These are phyloP conservation scores for Aureobasidium sp. DNA, from an alignment of 2,329 filamentous ascomycete species.

Conservation along the genomic window DNA sequence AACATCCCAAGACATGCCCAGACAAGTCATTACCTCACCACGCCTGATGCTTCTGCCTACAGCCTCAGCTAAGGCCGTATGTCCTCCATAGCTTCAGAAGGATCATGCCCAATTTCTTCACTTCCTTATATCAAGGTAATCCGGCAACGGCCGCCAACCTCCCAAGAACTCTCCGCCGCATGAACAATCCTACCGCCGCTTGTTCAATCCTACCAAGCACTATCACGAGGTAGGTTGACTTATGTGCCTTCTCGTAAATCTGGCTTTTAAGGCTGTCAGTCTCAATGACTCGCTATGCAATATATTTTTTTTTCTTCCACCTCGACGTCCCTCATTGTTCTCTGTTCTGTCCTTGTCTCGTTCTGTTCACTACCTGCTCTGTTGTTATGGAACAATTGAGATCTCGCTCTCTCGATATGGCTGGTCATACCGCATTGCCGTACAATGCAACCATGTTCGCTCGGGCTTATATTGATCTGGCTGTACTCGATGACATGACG, in stretches of 20 bases:
- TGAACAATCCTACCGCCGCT: neutral
- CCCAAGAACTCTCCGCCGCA: neutral
- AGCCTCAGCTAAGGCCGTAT: neutral
- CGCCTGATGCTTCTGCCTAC: neutral
- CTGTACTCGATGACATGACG: conserved; percentile 20
- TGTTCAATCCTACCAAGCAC: neutral
- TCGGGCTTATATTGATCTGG: neutral
- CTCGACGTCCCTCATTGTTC: neutral
- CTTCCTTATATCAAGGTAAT: neutral
- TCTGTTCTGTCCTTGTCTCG: neutral
- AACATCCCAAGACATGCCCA: neutral
- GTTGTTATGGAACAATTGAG: neutral
- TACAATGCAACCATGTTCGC: neutral
- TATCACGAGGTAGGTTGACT: neutral
- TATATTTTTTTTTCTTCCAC: neutral
- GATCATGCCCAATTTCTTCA: neutral
- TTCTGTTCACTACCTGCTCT: neutral
- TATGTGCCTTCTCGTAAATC: neutral
- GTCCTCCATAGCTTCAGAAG: neutral
- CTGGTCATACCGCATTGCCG: neutral
- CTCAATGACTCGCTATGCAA: neutral
- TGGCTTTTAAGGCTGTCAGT: neutral
- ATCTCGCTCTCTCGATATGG: neutral
- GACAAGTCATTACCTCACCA: neutral
- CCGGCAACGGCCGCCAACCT: neutral